A percentile compares a stretch with the other conserved stretches of the same genome.
Conservation (phyloP, 371 early-diverging fungal species). For the Gilbertella persicaria region DNA sequence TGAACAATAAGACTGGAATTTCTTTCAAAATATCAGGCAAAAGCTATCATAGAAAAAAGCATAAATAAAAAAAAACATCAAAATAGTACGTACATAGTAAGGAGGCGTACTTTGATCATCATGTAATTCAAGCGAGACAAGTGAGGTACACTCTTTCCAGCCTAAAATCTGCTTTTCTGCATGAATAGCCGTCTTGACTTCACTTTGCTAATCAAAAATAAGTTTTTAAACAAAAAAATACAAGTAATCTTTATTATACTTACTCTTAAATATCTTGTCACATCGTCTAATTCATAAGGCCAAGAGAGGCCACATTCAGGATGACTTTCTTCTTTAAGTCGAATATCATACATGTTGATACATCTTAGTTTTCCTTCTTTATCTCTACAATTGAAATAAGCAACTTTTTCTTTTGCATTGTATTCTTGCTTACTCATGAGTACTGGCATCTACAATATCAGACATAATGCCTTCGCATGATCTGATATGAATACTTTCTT, state of each 20-base stretch:
- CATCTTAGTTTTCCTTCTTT: constrained; percentile 44
- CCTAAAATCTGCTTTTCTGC: constrained; percentile 42
- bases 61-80: not conserved
- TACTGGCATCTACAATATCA: constrained; percentile 31
- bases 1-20: constrained; percentile 61
- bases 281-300: constrained; percentile 70
- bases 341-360: constrained; percentile 84
- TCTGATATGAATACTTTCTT: constrained; percentile 23
- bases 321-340: constrained; percentile 58
- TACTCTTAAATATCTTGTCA: constrained; percentile 66
- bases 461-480: constrained; percentile 37
- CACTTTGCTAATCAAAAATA: too few species aligned
- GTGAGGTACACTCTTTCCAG: constrained; percentile 71
- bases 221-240: constrained; percentile 1
- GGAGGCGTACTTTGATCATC: constrained; percentile 54
- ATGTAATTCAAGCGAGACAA: constrained; percentile 50
- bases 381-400: constrained; percentile 14
- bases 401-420: not conserved
- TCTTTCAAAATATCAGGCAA: constrained; percentile 59
- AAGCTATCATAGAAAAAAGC: constrained; percentile 17
- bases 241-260: constrained; percentile 3
- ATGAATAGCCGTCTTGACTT: constrained; percentile 63
- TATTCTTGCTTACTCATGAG: constrained; percentile 29
- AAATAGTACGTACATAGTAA: constrained; percentile 35
- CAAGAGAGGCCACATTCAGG: constrained; percentile 75